Percentiles rank a stretch among this genome's conserved stretches.
Evolutionary conservation across 2,329 filamentous ascomycete genomes (phyloP).

Genomic region (Hymenoscyphus scutula): DNA sequence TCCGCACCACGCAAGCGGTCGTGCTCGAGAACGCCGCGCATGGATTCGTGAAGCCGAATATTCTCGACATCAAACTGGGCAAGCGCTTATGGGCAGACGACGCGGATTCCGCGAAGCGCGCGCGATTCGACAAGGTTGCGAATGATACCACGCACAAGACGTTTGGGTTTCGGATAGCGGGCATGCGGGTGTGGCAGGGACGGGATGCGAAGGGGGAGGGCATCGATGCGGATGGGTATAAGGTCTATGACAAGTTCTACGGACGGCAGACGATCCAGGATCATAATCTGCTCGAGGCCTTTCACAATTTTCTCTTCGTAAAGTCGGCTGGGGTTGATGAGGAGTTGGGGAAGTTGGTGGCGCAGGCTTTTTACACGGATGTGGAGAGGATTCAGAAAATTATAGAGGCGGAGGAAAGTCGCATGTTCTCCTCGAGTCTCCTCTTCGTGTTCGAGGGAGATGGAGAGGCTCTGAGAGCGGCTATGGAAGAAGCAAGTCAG

Average conservation of each 20-base stretch:
- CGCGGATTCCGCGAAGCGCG: slow-evolving; percentile 56
- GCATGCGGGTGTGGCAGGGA: slow-evolving; percentile 63
- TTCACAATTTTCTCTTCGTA: slow-evolving; percentile 59
- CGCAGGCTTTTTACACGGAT: slow-evolving; percentile 52
- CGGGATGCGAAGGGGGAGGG: slow-evolving; percentile 52
- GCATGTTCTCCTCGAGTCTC: slow-evolving; percentile 57
- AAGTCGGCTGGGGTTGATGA: slow-evolving; percentile 55
- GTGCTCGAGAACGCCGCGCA: slow-evolving; percentile 81
- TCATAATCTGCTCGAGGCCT: slow-evolving; percentile 53
- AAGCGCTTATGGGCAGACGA: slow-evolving; percentile 80
- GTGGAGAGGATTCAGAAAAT: slow-evolving; percentile 52
- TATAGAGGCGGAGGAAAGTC: slow-evolving; percentile 54
- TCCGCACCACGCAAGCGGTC: slow-evolving; percentile 75
- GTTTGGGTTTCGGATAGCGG: slow-evolving; percentile 62
- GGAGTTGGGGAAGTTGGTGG: slow-evolving; percentile 55
- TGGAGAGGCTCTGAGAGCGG: slow-evolving; percentile 47
- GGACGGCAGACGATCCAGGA: slow-evolving; percentile 53
- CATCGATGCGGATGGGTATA: slow-evolving; percentile 52
- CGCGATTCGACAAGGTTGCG: slow-evolving; percentile 58
- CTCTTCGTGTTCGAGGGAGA: slow-evolving; percentile 66
- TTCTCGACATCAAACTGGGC: slow-evolving; percentile 91
- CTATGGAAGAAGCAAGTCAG: slow-evolving; percentile 37
- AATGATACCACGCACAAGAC: slow-evolving; percentile 57
- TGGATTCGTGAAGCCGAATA: slow-evolving; percentile 81
- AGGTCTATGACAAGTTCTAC: slow-evolving; percentile 62